Evolutionary conservation across 768 basidiomycete species (phyloP), one percentile per base, ranked within the genome.

Genomic region (Stropharia rugosoannulata): DNA sequence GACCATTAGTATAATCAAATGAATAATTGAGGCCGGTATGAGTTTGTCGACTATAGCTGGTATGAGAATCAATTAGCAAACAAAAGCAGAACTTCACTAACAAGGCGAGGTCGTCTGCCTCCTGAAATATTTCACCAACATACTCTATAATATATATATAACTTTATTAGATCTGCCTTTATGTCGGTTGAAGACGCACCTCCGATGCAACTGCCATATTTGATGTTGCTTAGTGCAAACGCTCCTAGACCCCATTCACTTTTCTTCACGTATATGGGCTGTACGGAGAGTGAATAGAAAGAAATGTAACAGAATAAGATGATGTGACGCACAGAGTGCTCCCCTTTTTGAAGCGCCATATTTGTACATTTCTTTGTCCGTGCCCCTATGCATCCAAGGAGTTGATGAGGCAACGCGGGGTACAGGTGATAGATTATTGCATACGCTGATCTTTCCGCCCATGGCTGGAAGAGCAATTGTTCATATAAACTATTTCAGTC

Each of bases 161-260:
- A 32, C 29, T 32, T 1, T 5, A 15, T 38, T n/a, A 12, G 10
- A 40, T 35, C 16, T 22, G 29, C 25, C 9, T 37, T 16, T 8
- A 44, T 3, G 49, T 1, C 15, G 25, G 43, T 16, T 11, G 27
- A 39, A 10, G 37, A 39, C 63, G 43, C 35, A 65, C 71, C 71
- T 57, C 69, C 70, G 13, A 73, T 55, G 12, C 60, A 52, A 7
- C 47, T 57, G 11, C 36, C 58, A 42, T 46, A 25, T 32, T 36
- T 40, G 9, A 71, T 57, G 13, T 45, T 4, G 0, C 29, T n/a
- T 3, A n/a, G 35, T 8, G 80, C 72, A 66, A 77, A 82, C 3
- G 80, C 75, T 22, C 83, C 83, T 29, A 79, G 63, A 1, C 83
- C 83, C 62, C 61, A 65, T 3, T 44, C 19, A 9, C 75, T 74